Conservation (phyloP, 305 asterid species). For the Rubia occidens region DNA sequence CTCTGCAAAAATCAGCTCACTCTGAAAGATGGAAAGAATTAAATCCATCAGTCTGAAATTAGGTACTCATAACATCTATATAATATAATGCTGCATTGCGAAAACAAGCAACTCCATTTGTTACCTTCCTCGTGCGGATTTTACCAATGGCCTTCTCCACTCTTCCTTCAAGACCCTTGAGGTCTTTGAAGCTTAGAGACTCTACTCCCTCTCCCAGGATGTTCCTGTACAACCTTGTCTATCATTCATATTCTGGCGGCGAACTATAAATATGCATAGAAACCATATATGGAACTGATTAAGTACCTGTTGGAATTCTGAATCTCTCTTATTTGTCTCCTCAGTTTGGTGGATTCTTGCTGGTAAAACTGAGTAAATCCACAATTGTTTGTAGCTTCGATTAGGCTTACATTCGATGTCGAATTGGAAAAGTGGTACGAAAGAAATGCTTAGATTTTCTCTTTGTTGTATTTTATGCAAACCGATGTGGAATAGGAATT, state of each 20-base stretch:
- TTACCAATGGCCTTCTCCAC: constrained; percentile 71
- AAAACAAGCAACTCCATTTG: background rate
- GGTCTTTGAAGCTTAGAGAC: constrained; percentile 42
- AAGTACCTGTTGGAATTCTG: constrained; percentile 50
- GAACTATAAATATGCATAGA: background rate
- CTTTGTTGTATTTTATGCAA: background rate
- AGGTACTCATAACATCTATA: background rate
- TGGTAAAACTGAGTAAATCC: constrained; percentile 50
- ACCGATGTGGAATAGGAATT: too few relatives aligned
- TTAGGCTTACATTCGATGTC: background rate
- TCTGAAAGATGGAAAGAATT: constrained; percentile 30
- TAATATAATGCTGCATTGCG: background rate
- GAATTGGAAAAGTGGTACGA: background rate
- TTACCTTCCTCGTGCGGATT: constrained; percentile 70
- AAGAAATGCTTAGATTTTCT: background rate
- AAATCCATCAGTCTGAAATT: background rate
- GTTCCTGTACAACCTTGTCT: constrained; percentile 32
- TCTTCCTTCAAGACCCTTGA: constrained; percentile 49
- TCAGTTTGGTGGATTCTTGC: constrained; percentile 63
- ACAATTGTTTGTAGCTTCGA: constrained; percentile 2
- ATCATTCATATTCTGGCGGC: background rate
- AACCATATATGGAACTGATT: background rate
- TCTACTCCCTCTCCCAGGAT: constrained; percentile 72
- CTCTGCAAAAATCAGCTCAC: constrained; percentile 78
- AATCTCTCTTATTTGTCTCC: constrained; percentile 51